These are phyloP conservation scores for Penicillium sp. DNA, from an alignment of 2,329 filamentous ascomycete genomes.

Conservation along the genomic window DNA sequence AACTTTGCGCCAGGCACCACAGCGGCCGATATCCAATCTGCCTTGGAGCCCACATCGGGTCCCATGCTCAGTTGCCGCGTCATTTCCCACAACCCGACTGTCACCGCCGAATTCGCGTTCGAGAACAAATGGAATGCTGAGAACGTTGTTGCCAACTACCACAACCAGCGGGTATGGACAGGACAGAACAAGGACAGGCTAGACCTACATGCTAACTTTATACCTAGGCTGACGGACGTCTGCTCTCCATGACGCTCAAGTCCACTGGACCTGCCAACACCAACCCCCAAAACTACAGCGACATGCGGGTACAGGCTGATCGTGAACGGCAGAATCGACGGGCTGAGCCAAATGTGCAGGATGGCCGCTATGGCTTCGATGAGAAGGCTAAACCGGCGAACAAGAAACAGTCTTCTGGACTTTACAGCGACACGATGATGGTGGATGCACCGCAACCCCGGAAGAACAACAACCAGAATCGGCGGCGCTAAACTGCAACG, in stretches of 20 bases:
- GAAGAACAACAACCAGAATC: conserved; percentile 13
- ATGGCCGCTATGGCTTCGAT: conserved; percentile 42
- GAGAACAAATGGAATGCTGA: conserved; percentile 57
- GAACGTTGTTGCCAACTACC: conserved; percentile 61
- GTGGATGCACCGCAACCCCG: conserved; percentile 34
- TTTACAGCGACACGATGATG: conserved; percentile 46
- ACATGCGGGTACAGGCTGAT: conserved; percentile 42
- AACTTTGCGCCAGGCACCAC: conserved; percentile 69
- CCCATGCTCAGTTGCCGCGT: conserved; percentile 57
- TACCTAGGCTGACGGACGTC: conserved; percentile 58
- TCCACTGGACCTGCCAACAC: conserved; percentile 15
- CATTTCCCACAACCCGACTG: conserved; percentile 53
- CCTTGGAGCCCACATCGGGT: conserved; percentile 56
- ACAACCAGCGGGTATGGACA: conserved; percentile 59
- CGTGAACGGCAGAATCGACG: conserved; percentile 39
- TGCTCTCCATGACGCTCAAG: conserved; percentile 60
- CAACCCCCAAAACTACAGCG: conserved; percentile 30
- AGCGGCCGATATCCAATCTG: conserved; percentile 64
- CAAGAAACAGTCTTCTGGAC: conserved; percentile 21
- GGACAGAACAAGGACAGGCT: not conserved
- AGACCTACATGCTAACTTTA: conserved; percentile 16
- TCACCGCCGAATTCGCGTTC: conserved; percentile 63
- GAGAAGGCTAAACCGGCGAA: conserved; percentile 13
- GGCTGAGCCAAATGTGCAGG: conserved; percentile 15
- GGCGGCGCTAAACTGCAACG: conserved; percentile 12